Conservation (phyloP, 805 yeast species). For the Zygoascus biomembranicola region DNA sequence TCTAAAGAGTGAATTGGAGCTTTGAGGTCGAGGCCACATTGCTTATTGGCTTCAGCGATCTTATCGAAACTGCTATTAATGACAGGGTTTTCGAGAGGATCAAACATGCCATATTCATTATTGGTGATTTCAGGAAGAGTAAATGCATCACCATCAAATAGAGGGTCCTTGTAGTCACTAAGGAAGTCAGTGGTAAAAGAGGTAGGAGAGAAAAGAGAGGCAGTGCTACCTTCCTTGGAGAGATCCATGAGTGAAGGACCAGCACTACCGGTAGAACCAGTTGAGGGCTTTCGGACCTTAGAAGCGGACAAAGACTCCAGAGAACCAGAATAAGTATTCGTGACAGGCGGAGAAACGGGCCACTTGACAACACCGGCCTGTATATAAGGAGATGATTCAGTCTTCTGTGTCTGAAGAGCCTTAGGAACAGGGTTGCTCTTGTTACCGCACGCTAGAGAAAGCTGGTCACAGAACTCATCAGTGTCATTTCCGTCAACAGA, state of each 20-base stretch:
- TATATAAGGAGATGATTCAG: constrained; percentile 10
- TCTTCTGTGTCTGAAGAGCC: neutral
- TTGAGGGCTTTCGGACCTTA: neutral
- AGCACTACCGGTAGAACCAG: neutral
- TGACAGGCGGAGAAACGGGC: constrained; percentile 7
- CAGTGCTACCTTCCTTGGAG: neutral
- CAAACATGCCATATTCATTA: constrained; percentile 29
- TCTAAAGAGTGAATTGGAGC: neutral
- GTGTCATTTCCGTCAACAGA: neutral
- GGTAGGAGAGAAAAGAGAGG: constrained; percentile 20
- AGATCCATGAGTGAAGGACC: neutral
- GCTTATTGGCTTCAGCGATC: constrained; percentile 2
- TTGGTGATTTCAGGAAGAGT: constrained; percentile 26
- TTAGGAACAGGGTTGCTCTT: constrained; percentile 32
- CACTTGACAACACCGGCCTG: constrained; percentile 14
- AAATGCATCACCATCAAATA: constrained; percentile 28
- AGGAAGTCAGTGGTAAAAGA: constrained; percentile 23
- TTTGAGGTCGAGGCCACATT: neutral
- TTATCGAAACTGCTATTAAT: constrained; percentile 14
- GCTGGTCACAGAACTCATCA: constrained; percentile 54
- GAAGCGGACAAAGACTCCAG: neutral
- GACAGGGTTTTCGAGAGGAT: constrained; percentile 26
- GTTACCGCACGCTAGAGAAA: constrained; percentile 79
- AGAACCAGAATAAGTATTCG: neutral
- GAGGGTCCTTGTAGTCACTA: constrained; percentile 21